Base-by-base conservation (phyloP, 805 yeast species). In the Candida chauliodis region DNA sequence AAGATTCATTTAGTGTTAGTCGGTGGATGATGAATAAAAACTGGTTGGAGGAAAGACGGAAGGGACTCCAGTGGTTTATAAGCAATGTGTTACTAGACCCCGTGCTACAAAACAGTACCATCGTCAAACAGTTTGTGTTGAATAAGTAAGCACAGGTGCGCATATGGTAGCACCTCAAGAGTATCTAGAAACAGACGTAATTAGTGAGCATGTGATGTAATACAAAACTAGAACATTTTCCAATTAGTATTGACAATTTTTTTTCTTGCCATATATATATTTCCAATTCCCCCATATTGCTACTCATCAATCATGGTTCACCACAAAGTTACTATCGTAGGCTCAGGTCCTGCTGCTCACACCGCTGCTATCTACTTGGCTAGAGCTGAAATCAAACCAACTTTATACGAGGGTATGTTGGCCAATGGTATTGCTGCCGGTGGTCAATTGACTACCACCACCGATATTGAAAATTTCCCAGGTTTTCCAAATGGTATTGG, bases 381-480 rank as follows among this genome's bases (percentile, higher is more conserved):
- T 21, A 83, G 99, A 66, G 99, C 99, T 30, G 99, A 93, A 73
- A 79, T 89, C 58, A 81, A 84, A 66, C 97, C 99, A 17, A 81
- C 85, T 21, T 65, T 93, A 52, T 93, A 89, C 68, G 99, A 93
- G 70, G 99, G 99, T 56, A 73, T 91, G 84, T 71, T 84, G 59
- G 99, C 99, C 49, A 93, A 93, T 66, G 99, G 99, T 52, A 77
- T 91, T 52, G 99, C 99, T 38, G 96, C 99, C 19, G 99, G 99
- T 55, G 99, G 99, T 45, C 99, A 93, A 70, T 76, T 93, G 54
- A 93, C 99, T 48, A 93, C 99, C 53, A 93, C 99, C 48, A 93
- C 99, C 13, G 99, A 93, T 52, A 84, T 93, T 53, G 99, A 93
- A 68, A 93, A 93, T 75, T 93, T 91, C 77, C 99, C 99, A 28